Evolutionary conservation across 148 eudicot genomes (phyloP).

Genomic region (Silene conica): DNA sequence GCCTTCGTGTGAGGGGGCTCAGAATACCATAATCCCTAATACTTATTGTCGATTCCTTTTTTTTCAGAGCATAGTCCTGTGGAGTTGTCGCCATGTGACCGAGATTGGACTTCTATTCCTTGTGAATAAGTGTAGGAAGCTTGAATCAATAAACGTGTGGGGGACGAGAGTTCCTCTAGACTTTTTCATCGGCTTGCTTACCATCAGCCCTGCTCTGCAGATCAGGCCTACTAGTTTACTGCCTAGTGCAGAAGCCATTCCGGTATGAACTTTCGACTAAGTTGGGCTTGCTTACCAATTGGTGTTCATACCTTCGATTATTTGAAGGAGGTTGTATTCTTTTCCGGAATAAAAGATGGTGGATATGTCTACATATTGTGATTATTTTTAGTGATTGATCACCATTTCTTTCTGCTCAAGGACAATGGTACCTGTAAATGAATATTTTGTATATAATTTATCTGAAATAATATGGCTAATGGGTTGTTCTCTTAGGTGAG

Average conservation of each 20-base stretch:
- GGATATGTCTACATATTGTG: constrained; percentile 23
- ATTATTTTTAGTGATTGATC: constrained; percentile 1
- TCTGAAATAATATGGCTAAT: no score
- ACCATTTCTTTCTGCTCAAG: not conserved
- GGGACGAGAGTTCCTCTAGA: constrained; percentile 69
- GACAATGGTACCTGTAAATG: not conserved
- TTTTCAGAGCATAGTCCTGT: constrained; percentile 58
- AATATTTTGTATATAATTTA: no score
- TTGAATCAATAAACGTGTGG: constrained; percentile 70
- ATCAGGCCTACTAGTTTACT: constrained; percentile 52
- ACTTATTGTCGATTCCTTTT: not conserved
- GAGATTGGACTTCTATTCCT: constrained; percentile 63
- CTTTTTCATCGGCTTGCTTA: constrained; percentile 55
- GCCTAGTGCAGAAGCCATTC: constrained; percentile 30
- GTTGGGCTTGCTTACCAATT: constrained; percentile 10
- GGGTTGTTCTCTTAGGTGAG: not conserved
- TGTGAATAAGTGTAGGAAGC: constrained; percentile 64
- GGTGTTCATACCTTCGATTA: not conserved
- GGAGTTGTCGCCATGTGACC: constrained; percentile 93
- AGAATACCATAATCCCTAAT: not conserved
- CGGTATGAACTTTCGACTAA: constrained; percentile 35
- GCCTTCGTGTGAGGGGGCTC: no score
- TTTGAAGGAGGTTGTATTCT: not conserved
- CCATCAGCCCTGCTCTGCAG: constrained; percentile 77
- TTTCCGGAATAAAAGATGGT: not conserved